Base-by-base conservation (phyloP, 768 basidiomycete species). In the Boletus tomentosulus region DNA sequence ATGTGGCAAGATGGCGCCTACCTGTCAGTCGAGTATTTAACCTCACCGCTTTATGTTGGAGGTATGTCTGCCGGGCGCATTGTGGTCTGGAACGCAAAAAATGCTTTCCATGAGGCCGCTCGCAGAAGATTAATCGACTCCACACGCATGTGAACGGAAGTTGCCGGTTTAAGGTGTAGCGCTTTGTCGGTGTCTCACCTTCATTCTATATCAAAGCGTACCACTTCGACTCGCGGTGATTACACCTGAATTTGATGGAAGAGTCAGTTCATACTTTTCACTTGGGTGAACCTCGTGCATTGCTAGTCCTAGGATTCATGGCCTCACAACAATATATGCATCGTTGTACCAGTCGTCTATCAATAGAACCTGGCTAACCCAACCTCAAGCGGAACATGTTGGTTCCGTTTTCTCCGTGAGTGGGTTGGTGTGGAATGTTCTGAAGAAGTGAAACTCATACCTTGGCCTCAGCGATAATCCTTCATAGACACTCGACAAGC, bases 1-100 rank as follows among this genome's bases (percentile, higher is more conserved):
- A 38, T 27, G 45, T 22, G 45, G 45, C 45, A 33, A 46, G 45
- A 22, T 7, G 38, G 3, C 34, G n/a, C 46, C 28, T 30, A 30
- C 45, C 47, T 16, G 15, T 13, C n/a, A 24, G 35, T 24, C 25
- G 3, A 35, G 57, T 67, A 67, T 66, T 67, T 67, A 66, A 66
- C 19, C 63, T 58, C 47, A 42, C 59, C 55, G 43, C 41, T 30
- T 41, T 42, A 41, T 51, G 46, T 25, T 45, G 47, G 47, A n/a
- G 52, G 44, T 41, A 41, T 41, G 39, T 41, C 22, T 41, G 39
- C 39, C 37, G n/a, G 54, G 53, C 53, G 66, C 39, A 59, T 63
- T 67, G 65, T 66, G 52, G 48, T 53, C 60, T 56, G 48, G 56
- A 58, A 48, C 51, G 25, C 54, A 61, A 48, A 51, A 30, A 37